phyloP scores from a whole-genome alignment of 345 rosid genomes.

The Jatropha curcas region DNA sequence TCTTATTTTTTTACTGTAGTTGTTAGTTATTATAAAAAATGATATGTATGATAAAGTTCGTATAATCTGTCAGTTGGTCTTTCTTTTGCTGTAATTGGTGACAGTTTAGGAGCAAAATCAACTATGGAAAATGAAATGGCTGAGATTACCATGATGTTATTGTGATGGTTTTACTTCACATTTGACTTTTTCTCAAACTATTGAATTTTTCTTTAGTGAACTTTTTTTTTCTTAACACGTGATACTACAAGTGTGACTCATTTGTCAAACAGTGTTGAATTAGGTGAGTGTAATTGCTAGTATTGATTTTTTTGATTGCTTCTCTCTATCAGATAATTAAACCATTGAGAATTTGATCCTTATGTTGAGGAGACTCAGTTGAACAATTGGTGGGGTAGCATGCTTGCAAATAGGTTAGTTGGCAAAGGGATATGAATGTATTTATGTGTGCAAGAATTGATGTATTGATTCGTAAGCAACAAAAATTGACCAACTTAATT shows the following conservation, averaged over 20 bases:
- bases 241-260: not conserved
- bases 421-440: not conserved
- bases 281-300: not conserved
- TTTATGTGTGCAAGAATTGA: not conserved
- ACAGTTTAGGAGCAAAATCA: not conserved
- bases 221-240: not conserved
- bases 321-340: not conserved
- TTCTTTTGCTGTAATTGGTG: not conserved
- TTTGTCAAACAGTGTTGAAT: constrained; percentile 4
- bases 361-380: too few species aligned
- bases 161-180: not conserved
- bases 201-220: not conserved
- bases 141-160: not conserved
- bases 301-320: not conserved
- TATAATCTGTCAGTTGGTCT: not conserved
- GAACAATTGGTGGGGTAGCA: too few species aligned
- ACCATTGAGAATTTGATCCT: too few species aligned
- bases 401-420: too few species aligned
- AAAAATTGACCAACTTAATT: not conserved
- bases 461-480: too few species aligned
- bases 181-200: not conserved
- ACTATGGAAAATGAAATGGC: not conserved
- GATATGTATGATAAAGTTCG: not conserved
- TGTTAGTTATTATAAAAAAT: not conserved
- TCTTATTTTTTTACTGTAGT: not conserved